Conservation (phyloP, 2,329 filamentous ascomycete genomes). For the Thelonectria blattea region DNA sequence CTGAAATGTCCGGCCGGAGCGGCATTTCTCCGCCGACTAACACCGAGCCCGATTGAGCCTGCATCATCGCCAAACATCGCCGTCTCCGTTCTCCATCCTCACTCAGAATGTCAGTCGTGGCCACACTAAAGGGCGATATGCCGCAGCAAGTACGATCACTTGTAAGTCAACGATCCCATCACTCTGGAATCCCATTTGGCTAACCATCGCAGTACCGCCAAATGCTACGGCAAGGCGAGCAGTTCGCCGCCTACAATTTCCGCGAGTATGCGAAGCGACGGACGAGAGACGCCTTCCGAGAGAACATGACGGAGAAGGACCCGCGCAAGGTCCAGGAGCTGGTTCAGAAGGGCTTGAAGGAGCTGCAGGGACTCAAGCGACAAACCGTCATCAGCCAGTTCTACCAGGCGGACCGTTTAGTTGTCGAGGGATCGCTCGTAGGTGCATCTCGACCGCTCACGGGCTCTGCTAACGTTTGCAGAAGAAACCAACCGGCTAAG, state of each 20-base stretch:
- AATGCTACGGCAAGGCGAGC: constrained; percentile 80
- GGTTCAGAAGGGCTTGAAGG: constrained; percentile 85
- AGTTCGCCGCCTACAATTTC: constrained; percentile 97
- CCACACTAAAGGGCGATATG: constrained; percentile 57
- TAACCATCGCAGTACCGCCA: constrained; percentile 78
- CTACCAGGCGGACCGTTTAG: constrained; percentile 88
- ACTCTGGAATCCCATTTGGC: background rate
- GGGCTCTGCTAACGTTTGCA: constrained; percentile 34
- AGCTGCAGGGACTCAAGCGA: constrained; percentile 90
- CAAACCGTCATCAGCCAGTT: constrained; percentile 96
- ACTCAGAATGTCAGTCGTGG: constrained; percentile 49
- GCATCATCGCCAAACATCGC: constrained; percentile 39
- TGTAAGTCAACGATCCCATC: constrained; percentile 51
- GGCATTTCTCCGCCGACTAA: constrained; percentile 47
- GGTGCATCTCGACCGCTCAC: background rate
- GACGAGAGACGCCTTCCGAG: constrained; percentile 88
- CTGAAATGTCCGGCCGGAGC: constrained; percentile 32
- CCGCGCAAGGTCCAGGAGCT: constrained; percentile 82
- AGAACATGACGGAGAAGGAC: constrained; percentile 76
- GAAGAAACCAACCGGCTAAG: constrained; percentile 75
- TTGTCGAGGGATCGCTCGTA: constrained; percentile 88
- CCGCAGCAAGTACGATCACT: constrained; percentile 64
- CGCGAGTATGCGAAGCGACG: constrained; percentile 93
- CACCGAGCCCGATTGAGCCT: constrained; percentile 39
- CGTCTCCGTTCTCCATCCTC: constrained; percentile 33